Evolutionary conservation across 2,329 filamentous ascomycete species (phyloP).

Genomic region (Orbilia blumenaviensis): DNA sequence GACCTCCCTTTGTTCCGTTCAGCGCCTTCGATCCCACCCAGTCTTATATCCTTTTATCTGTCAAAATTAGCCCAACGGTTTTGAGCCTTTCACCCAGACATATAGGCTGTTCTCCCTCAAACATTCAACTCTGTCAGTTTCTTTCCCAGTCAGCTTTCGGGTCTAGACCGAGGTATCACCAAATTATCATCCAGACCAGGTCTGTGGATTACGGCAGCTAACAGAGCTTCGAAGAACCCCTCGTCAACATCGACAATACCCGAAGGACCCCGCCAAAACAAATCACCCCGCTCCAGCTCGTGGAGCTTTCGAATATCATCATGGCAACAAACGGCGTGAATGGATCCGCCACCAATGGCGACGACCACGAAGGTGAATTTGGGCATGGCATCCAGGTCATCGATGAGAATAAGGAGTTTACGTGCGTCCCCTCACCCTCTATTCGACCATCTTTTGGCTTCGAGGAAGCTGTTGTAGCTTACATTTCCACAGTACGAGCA

Average conservation of each 20-base stretch:
- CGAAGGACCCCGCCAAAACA: not conserved
- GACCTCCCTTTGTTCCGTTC: constrained; percentile 31
- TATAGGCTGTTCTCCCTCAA: not conserved
- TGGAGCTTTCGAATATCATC: not conserved
- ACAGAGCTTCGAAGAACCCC: constrained; percentile 2
- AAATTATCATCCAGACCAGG: constrained; percentile 1
- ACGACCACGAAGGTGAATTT: constrained; percentile 71
- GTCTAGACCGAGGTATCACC: constrained; percentile 34
- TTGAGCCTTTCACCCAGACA: not conserved
- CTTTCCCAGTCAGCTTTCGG: constrained; percentile 13
- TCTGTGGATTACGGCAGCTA: constrained; percentile 21
- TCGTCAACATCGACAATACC: not conserved
- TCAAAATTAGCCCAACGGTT: not conserved
- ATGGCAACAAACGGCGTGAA: constrained; percentile 79
- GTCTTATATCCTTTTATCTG: not conserved
- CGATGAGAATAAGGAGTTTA: constrained; percentile 95
- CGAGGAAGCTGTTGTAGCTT: not conserved
- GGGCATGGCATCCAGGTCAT: constrained; percentile 97
- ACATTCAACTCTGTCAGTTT: not conserved
- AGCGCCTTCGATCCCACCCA: constrained; percentile 2
- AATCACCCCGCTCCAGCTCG: not conserved
- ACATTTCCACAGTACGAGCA: constrained; percentile 69
- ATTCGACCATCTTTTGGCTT: not conserved
- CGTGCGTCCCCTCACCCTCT: constrained; percentile 68
- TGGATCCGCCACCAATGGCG: constrained; percentile 74